Evolutionary conservation across 1,284 basidiomycete genomes (phyloP).

Genomic region (Cystobasidium slooffiae): DNA sequence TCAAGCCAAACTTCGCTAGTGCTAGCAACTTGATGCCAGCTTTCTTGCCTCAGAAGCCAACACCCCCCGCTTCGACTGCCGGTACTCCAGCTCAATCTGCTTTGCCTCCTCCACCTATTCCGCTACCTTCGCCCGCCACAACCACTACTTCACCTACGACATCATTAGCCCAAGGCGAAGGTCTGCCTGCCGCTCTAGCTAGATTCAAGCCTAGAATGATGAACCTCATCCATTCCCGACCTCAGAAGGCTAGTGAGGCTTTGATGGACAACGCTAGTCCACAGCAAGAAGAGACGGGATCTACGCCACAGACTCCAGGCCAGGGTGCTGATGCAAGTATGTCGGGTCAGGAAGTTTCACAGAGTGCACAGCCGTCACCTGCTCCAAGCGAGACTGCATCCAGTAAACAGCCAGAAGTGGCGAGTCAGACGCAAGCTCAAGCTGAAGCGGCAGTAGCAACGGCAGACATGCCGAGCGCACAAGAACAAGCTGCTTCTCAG

Average conservation of each 20-base stretch:
- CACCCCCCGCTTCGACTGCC: neutral
- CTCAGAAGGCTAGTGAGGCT: neutral
- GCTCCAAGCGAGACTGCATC: neutral
- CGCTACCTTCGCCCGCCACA: neutral
- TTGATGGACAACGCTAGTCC: neutral
- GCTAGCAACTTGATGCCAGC: conserved; percentile 20
- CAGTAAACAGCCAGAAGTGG: neutral
- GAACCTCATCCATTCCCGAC: neutral
- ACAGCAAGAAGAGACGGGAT: neutral
- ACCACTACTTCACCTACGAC: neutral
- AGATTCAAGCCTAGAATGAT: neutral
- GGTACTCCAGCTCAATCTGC: neutral
- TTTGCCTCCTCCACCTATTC: neutral
- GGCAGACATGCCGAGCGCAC: conserved; percentile 3
- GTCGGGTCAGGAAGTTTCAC: neutral
- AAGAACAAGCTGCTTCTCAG: neutral
- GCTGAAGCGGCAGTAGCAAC: neutral
- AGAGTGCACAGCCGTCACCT: conserved; percentile 4
- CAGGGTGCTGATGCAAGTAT: neutral
- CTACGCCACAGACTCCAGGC: conserved; percentile 13
- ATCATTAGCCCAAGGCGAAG: neutral
- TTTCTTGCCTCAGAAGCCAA: conserved; percentile 24
- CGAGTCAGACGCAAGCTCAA: neutral
- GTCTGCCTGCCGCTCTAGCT: neutral
- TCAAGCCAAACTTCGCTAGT: conserved; percentile 31